phyloP scores from a whole-genome alignment of 2,329 filamentous ascomycete genomes.

The Biscogniauxia mediterranea region DNA sequence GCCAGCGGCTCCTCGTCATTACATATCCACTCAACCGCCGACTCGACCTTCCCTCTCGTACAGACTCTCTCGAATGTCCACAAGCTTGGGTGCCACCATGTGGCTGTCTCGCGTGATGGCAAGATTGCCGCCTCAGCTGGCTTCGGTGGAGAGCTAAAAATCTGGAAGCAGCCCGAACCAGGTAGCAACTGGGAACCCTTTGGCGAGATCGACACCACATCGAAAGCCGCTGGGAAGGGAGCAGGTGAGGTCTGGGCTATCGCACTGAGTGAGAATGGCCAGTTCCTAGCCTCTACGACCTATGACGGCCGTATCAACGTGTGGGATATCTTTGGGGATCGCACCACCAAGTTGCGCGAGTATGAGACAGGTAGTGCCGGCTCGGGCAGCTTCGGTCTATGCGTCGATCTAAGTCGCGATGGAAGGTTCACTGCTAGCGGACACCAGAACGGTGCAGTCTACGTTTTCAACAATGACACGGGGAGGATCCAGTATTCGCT shows the following conservation, averaged over 20 bases:
- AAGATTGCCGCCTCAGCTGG: constrained; percentile 77
- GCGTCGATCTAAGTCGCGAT: constrained; percentile 76
- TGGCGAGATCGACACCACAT: constrained; percentile 41
- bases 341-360: constrained; percentile 66
- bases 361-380: constrained; percentile 73
- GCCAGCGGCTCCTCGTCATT: constrained; percentile 82
- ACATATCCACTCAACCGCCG: constrained; percentile 72
- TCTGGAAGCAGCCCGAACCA: constrained; percentile 69
- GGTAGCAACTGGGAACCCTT: constrained; percentile 54
- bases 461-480: constrained; percentile 92
- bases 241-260: constrained; percentile 83
- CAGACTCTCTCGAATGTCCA: constrained; percentile 82
- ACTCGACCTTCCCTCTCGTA: constrained; percentile 69
- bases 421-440: constrained; percentile 86
- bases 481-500: constrained; percentile 83
- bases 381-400: constrained; percentile 86
- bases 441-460: constrained; percentile 87
- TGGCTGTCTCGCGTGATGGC: constrained; percentile 69
- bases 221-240: constrained; percentile 44
- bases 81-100: constrained; percentile 86
- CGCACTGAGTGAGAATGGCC: constrained; percentile 78
- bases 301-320: constrained; percentile 87
- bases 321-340: constrained; percentile 66
- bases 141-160: constrained; percentile 83
- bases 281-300: constrained; percentile 81